These are phyloP conservation scores for Claviceps citrina DNA, from an alignment of 2,329 filamentous ascomycete genomes.

Conservation along the genomic window DNA sequence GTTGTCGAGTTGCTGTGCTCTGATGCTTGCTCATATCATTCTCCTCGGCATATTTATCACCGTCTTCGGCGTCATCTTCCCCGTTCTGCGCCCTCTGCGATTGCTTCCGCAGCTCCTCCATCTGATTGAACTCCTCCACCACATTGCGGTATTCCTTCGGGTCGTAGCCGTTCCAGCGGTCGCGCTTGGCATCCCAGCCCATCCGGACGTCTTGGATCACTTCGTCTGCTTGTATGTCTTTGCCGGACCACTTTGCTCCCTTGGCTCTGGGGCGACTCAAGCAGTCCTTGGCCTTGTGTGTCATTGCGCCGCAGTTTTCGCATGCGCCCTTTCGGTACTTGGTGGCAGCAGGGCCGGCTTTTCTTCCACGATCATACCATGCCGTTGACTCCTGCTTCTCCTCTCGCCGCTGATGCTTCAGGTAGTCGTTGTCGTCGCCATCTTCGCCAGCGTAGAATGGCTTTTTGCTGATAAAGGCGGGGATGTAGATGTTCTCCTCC, in stretches of 20 bases:
- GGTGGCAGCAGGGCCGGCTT: constrained; percentile 71
- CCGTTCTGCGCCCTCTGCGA: constrained; percentile 27
- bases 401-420: constrained; percentile 73
- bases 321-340: constrained; percentile 97
- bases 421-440: constrained; percentile 68
- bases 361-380: constrained; percentile 89
- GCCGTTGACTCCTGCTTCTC: constrained; percentile 54
- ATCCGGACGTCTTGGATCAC: constrained; percentile 69
- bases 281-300: constrained; percentile 90
- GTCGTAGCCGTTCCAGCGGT: constrained; percentile 98
- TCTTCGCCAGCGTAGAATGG: constrained; percentile 85
- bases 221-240: constrained; percentile 87
- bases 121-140: constrained; percentile 75
- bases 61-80: constrained; percentile 38
- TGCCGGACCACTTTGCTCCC: constrained; percentile 83
- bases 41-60: constrained; percentile 77
- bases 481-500: constrained; percentile 97
- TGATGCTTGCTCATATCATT: constrained; percentile 94
- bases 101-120: constrained; percentile 58
- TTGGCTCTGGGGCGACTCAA: constrained; percentile 74
- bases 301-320: constrained; percentile 96
- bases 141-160: constrained; percentile 69
- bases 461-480: constrained; percentile 92
- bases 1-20: constrained; percentile 74
- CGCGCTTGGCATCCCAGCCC: constrained; percentile 93